These are phyloP conservation scores for Boletus patriciae DNA, from an alignment of 768 basidiomycete species.

Conservation along the genomic window DNA sequence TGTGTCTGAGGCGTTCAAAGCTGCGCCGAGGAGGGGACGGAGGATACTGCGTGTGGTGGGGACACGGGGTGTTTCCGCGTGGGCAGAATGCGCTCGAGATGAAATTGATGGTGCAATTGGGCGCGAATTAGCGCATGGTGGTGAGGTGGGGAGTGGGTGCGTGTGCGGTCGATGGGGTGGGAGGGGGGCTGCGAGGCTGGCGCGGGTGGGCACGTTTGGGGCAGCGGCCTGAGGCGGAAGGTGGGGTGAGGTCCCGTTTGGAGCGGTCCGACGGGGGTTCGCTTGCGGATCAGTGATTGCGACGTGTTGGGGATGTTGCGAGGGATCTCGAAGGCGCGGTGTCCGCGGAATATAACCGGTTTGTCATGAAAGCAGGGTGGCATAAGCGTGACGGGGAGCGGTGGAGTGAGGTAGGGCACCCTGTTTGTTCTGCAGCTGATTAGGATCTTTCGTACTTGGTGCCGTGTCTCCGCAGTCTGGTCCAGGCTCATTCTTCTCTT, in stretches of 20 bases:
- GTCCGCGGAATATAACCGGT: constrained; percentile 45
- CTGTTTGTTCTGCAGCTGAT: background rate
- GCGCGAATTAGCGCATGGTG: constrained; percentile 52
- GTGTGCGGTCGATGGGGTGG: constrained; percentile 49
- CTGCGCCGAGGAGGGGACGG: constrained; percentile 41
- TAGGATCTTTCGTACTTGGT: background rate
- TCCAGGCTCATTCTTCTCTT: background rate
- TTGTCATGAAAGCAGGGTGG: constrained; percentile 60
- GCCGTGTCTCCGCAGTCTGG: background rate
- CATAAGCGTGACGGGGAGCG: constrained; percentile 40
- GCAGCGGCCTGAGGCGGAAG: constrained; percentile 22
- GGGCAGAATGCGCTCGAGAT: constrained; percentile 62
- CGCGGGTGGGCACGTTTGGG: constrained; percentile 7
- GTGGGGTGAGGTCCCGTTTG: constrained; percentile 55
- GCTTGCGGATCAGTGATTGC: constrained; percentile 49
- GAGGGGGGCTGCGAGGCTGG: constrained; percentile 38
- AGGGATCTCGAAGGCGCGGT: constrained; percentile 45
- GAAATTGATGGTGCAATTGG: constrained; percentile 56
- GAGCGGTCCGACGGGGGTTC: constrained; percentile 52
- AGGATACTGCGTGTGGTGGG: constrained; percentile 56
- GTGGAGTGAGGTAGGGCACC: constrained; percentile 1
- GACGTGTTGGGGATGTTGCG: constrained; percentile 36
- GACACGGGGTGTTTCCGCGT: constrained; percentile 64
- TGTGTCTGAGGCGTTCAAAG: constrained; percentile 42
- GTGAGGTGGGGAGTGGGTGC: constrained; percentile 63